Conservation (phyloP, 148 eudicot species). For the Nepenthes gracilis region DNA sequence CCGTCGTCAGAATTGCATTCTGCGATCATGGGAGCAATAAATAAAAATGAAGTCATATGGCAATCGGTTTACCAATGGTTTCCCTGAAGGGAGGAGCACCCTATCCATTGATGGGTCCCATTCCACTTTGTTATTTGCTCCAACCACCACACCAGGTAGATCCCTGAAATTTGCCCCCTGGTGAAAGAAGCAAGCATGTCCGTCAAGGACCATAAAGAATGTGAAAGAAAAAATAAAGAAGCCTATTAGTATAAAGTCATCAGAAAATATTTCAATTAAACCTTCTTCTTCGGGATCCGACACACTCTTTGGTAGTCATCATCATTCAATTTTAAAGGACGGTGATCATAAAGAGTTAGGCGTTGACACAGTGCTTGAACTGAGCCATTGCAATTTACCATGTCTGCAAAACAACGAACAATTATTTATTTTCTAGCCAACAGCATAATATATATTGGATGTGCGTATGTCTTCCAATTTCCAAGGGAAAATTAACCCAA, state of each 20-base stretch:
- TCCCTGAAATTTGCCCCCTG: slow-evolving; percentile 91
- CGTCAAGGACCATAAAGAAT: slow-evolving; percentile 10
- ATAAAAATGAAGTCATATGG: not conserved
- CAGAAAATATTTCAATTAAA: slow-evolving; percentile 5
- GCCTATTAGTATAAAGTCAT: not conserved
- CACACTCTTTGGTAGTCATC: slow-evolving; percentile 73
- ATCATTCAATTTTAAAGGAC: slow-evolving; percentile 36
- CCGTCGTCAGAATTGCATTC: not conserved
- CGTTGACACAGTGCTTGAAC: not conserved
- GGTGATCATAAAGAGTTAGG: slow-evolving; percentile 45
- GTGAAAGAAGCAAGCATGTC: not conserved
- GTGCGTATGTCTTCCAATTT: too few species aligned
- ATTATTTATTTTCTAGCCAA: not conserved
- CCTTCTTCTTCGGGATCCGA: slow-evolving; percentile 62
- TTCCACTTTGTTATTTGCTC: slow-evolving; percentile 41
- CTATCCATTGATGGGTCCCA: slow-evolving; percentile 54
- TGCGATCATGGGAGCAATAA: not conserved
- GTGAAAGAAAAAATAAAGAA: not conserved
- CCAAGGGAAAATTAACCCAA: too few species aligned
- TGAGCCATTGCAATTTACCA: slow-evolving; percentile 1
- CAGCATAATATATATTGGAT: too few species aligned
- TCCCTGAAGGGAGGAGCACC: slow-evolving; percentile 40
- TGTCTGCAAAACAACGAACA: slow-evolving; percentile 5
- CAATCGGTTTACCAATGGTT: slow-evolving; percentile 48
- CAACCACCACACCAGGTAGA: slow-evolving; percentile 53